These are phyloP conservation scores for Lecanicillium sp. DNA, from an alignment of 2,329 filamentous ascomycete species.

Conservation along the genomic window DNA sequence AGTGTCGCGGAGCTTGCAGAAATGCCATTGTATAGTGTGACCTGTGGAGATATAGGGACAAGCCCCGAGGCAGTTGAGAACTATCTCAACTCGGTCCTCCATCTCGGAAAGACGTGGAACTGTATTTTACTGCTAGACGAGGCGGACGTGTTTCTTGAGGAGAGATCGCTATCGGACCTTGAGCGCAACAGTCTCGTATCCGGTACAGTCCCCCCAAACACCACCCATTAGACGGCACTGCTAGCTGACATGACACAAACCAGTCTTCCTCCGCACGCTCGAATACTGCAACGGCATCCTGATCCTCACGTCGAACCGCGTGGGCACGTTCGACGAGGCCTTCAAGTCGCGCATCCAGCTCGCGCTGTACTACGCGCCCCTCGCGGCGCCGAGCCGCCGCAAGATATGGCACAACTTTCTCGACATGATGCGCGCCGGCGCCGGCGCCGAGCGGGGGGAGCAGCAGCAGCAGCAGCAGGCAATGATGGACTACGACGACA, in stretches of 20 bases:
- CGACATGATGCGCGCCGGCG: conserved; percentile 8
- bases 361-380: conserved; percentile 26
- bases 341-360: conserved; percentile 32
- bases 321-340: conserved; percentile 30
- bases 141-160: conserved; percentile 24
- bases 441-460: conserved; percentile 16
- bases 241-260: background rate
- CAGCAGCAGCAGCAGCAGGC: too few relatives aligned
- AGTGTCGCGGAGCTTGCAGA: conserved; percentile 19
- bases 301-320: conserved; percentile 31
- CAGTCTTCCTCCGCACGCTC: conserved; percentile 29
- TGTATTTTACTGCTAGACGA: conserved; percentile 25
- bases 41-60: conserved; percentile 22
- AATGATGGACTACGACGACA: conserved; percentile 18
- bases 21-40: conserved; percentile 24
- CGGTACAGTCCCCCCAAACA: conserved; percentile 12
- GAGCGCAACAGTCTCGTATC: conserved; percentile 22
- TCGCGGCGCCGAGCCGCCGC: conserved; percentile 18
- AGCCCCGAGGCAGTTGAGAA: conserved; percentile 19
- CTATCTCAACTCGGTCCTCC: conserved; percentile 19
- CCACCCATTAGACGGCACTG: too few relatives aligned
- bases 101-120: conserved; percentile 21
- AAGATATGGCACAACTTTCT: conserved; percentile 29
- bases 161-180: conserved; percentile 19
- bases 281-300: conserved; percentile 32